These are phyloP conservation scores for Capsella bursapastoris DNA, from an alignment of 345 rosid species.

Conservation along the genomic window DNA sequence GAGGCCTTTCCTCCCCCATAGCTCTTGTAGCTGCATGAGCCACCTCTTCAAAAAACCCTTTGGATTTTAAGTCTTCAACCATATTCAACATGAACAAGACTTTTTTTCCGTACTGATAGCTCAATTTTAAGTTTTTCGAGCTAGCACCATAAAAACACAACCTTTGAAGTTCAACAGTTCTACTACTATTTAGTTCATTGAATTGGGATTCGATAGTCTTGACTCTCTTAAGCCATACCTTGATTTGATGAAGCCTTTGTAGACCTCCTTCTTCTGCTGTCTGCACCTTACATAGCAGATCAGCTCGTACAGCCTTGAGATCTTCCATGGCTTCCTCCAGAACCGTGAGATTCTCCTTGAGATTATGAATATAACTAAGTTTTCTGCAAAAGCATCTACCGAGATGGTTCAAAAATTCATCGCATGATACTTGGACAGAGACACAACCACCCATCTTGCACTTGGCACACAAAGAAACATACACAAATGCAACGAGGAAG, in stretches of 20 bases:
- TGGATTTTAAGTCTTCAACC: slow-evolving; percentile 9
- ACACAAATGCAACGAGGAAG: slow-evolving; percentile 4
- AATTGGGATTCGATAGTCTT: neutral
- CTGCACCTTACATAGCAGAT: slow-evolving; percentile 20
- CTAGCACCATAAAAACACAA: slow-evolving; percentile 15
- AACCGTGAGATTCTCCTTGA: slow-evolving; percentile 24
- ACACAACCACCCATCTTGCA: slow-evolving; percentile 35
- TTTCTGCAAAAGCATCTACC: slow-evolving; percentile 13
- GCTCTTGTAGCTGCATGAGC: slow-evolving; percentile 16
- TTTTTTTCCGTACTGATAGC: slow-evolving; percentile 6
- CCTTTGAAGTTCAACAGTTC: neutral
- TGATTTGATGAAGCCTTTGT: slow-evolving; percentile 21
- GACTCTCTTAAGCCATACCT: slow-evolving; percentile 33
- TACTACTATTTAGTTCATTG: slow-evolving; percentile 5
- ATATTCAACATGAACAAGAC: neutral
- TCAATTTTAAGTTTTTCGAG: slow-evolving; percentile 15
- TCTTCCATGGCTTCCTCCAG: slow-evolving; percentile 28
- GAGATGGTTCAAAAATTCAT: neutral
- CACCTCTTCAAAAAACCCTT: slow-evolving; percentile 23
- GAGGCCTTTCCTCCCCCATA: slow-evolving; percentile 12
- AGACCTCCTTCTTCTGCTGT: slow-evolving; percentile 19
- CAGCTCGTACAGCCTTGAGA: slow-evolving; percentile 29
- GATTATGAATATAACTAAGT: neutral
- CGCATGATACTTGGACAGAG: slow-evolving; percentile 22
- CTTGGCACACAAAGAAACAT: neutral